phyloP scores from a whole-genome alignment of 495 filamentous ascomycete species.

The Penicillium nucicola region DNA sequence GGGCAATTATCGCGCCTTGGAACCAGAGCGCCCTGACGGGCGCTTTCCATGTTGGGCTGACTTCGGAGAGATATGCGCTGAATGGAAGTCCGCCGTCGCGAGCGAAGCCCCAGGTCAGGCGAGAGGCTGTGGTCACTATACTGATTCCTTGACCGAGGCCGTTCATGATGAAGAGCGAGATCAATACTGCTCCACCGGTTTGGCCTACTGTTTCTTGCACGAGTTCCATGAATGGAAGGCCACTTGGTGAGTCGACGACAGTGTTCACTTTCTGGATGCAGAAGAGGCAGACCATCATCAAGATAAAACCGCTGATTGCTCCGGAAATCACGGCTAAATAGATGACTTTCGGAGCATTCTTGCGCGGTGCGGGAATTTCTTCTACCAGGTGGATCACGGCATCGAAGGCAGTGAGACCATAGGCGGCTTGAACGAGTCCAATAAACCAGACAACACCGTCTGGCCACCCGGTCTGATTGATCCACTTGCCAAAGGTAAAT shows the following conservation, averaged over 20 bases:
- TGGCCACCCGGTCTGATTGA: conserved; percentile 60
- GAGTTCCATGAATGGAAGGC: conserved; percentile 42
- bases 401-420: conserved; percentile 59
- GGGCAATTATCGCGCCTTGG: conserved; percentile 36
- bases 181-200: conserved; percentile 31
- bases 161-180: conserved; percentile 44
- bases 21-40: conserved; percentile 42
- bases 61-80: conserved; percentile 32
- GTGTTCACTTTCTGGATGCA: conserved; percentile 59
- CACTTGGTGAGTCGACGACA: conserved; percentile 46
- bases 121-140: conserved; percentile 45
- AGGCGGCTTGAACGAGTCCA: conserved; percentile 56
- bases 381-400: conserved; percentile 59
- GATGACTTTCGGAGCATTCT: conserved; percentile 38
- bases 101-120: conserved; percentile 54
- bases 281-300: conserved; percentile 72
- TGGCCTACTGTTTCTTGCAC: conserved; percentile 35
- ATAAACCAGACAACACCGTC: conserved; percentile 61
- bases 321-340: conserved; percentile 35
- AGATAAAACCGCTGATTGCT: conserved; percentile 60
- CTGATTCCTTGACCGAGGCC: conserved; percentile 41
- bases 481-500: conserved; percentile 55
- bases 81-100: conserved; percentile 51
- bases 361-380: conserved; percentile 39
- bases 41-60: conserved; percentile 34